Percentiles rank a stretch among this genome's conserved stretches.
Conservation (phyloP, 768 basidiomycete species). For the Panaeolus papilionaceus region DNA sequence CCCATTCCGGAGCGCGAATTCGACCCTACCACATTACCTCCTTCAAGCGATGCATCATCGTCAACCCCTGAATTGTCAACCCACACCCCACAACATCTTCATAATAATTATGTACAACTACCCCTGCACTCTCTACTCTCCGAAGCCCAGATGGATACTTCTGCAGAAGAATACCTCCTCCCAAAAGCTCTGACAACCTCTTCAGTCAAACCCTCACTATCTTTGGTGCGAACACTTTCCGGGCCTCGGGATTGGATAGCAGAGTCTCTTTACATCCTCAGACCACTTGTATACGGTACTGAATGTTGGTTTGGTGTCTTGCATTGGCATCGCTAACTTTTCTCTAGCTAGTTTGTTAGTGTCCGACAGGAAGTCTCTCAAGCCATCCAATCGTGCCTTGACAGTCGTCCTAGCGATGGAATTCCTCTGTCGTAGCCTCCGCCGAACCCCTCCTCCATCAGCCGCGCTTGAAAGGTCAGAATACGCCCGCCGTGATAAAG, state of each 20-base stretch:
- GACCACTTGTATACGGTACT: constrained; percentile 80
- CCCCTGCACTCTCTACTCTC: constrained; percentile 67
- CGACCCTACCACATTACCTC: constrained; percentile 72
- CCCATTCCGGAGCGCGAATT: constrained; percentile 90
- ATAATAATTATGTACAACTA: constrained; percentile 76
- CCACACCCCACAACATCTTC: constrained; percentile 79
- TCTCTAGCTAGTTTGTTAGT: constrained; percentile 47
- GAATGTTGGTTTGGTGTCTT: constrained; percentile 19
- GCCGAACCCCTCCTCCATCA: constrained; percentile 68
- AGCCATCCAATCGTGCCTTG: constrained; percentile 66
- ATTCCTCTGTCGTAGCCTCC: constrained; percentile 75
- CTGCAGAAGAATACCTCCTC: constrained; percentile 83
- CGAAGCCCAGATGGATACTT: constrained; percentile 56
- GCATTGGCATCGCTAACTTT: constrained; percentile 13
- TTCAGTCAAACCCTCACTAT: constrained; percentile 72
- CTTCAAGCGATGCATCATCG: constrained; percentile 56
- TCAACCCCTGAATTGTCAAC: constrained; percentile 63
- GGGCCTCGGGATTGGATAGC: constrained; percentile 77
- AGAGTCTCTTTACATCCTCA: constrained; percentile 72
- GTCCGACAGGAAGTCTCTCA: constrained; percentile 38
- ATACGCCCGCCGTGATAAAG: constrained; percentile 82
- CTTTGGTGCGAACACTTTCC: constrained; percentile 65
- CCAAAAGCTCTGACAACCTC: constrained; percentile 79
- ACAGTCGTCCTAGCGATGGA: constrained; percentile 71
- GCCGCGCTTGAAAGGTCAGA: constrained; percentile 74